Percentiles rank a stretch among this genome's conserved stretches.
phyloP scores from a whole-genome alignment of 2,329 filamentous ascomycete genomes.

The Colletotrichum costaricense region DNA sequence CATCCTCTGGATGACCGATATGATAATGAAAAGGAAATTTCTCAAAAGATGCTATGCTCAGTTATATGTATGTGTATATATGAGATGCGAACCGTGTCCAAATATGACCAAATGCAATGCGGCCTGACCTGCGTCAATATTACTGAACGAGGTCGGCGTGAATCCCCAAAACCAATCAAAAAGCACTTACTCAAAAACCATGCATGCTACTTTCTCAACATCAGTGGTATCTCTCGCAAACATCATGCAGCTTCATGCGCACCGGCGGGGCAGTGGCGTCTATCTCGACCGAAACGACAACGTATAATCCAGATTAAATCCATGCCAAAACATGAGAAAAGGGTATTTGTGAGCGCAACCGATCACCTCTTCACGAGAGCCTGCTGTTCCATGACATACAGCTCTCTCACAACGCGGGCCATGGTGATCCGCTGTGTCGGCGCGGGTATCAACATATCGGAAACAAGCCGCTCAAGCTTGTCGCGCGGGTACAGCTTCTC shows the following conservation, averaged over 20 bases:
- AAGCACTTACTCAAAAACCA: not conserved
- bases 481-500: slow-evolving; percentile 58
- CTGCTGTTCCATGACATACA: slow-evolving; percentile 43
- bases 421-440: slow-evolving; percentile 65
- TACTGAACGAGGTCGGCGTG: not conserved
- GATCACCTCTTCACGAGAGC: slow-evolving; percentile 21
- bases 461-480: slow-evolving; percentile 62
- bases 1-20: slow-evolving; percentile 7
- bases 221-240: slow-evolving; percentile 36
- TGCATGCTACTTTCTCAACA: slow-evolving; percentile 16
- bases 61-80: not conserved
- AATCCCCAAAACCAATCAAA: not conserved
- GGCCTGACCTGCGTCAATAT: not conserved
- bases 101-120: not conserved
- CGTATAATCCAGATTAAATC: not conserved
- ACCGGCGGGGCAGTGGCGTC: not conserved
- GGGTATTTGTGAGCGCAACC: slow-evolving; percentile 1
- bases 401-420: slow-evolving; percentile 59
- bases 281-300: not conserved
- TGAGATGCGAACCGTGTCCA: not conserved
- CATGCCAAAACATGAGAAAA: slow-evolving; percentile 12
- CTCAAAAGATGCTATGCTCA: slow-evolving; percentile 4
- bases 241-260: slow-evolving; percentile 12
- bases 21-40: not conserved
- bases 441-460: slow-evolving; percentile 65